phyloP scores from a whole-genome alignment of 2,329 filamentous ascomycete species.

The Pezicula carpinea region DNA sequence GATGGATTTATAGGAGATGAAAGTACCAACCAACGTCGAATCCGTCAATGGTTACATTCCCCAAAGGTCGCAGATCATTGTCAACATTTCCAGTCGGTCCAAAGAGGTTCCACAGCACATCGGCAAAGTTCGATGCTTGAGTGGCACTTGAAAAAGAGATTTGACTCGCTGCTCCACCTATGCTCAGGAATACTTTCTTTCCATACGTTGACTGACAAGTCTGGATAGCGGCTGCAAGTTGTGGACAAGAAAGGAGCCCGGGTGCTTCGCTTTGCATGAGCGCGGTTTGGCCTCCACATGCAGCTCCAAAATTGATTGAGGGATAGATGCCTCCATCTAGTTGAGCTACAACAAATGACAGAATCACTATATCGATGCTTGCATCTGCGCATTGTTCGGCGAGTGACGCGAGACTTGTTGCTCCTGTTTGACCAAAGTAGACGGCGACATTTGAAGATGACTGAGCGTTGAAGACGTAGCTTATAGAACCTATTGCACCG shows the following conservation, averaged over 20 bases:
- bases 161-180: constrained; percentile 28
- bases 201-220: constrained; percentile 32
- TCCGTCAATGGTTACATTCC: constrained; percentile 29
- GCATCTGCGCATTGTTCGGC: constrained; percentile 26
- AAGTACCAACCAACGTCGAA: constrained; percentile 30
- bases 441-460: constrained; percentile 27
- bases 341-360: constrained; percentile 18
- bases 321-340: constrained; percentile 13
- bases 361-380: constrained; percentile 32
- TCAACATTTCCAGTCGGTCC: constrained; percentile 24
- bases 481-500: not conserved
- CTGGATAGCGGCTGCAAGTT: constrained; percentile 24
- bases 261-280: constrained; percentile 30
- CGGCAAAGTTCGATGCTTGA: constrained; percentile 28
- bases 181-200: constrained; percentile 35
- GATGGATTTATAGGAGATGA: not conserved
- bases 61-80: constrained; percentile 27
- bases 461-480: constrained; percentile 19
- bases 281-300: constrained; percentile 28
- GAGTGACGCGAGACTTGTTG: constrained; percentile 25
- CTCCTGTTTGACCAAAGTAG: constrained; percentile 27
- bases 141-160: constrained; percentile 23
- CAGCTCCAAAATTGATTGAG: constrained; percentile 27
- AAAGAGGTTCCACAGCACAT: constrained; percentile 32
- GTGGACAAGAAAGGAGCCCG: constrained; percentile 33